These are phyloP conservation scores for Candida berthetii DNA, from an alignment of 805 yeast genomes.

Conservation along the genomic window DNA sequence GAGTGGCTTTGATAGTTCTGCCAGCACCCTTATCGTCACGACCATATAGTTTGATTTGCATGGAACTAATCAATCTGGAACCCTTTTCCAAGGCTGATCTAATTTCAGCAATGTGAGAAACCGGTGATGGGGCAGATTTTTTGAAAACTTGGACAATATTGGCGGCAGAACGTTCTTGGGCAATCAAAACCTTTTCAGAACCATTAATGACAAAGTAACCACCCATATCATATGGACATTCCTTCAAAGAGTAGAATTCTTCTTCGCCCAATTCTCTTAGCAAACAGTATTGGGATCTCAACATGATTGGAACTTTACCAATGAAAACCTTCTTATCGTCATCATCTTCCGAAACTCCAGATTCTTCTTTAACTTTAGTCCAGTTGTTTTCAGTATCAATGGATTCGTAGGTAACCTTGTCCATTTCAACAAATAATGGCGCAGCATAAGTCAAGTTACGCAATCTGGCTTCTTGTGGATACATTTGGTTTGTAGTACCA, in stretches of 20 bases:
- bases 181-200: constrained; percentile 95
- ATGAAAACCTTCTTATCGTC: constrained; percentile 81
- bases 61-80: constrained; percentile 85
- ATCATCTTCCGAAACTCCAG: constrained; percentile 48
- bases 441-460: constrained; percentile 95
- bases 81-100: constrained; percentile 97
- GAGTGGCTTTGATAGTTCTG: constrained; percentile 88
- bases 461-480: constrained; percentile 96
- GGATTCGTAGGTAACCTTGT: constrained; percentile 79
- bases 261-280: constrained; percentile 84
- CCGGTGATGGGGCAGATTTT: constrained; percentile 95
- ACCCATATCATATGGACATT: constrained; percentile 99
- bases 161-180: constrained; percentile 98
- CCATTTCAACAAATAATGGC: constrained; percentile 93
- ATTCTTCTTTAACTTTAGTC: constrained; percentile 41
- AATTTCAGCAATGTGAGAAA: constrained; percentile 93
- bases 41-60: constrained; percentile 90
- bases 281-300: constrained; percentile 93
- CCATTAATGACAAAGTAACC: constrained; percentile 98
- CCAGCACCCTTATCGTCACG: constrained; percentile 72
- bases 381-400: constrained; percentile 71
- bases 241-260: constrained; percentile 92
- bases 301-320: constrained; percentile 98
- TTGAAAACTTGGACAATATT: constrained; percentile 98
- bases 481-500: constrained; percentile 98